These are phyloP conservation scores for Madurella fahalii DNA, from an alignment of 2,329 filamentous ascomycete genomes.

Conservation along the genomic window DNA sequence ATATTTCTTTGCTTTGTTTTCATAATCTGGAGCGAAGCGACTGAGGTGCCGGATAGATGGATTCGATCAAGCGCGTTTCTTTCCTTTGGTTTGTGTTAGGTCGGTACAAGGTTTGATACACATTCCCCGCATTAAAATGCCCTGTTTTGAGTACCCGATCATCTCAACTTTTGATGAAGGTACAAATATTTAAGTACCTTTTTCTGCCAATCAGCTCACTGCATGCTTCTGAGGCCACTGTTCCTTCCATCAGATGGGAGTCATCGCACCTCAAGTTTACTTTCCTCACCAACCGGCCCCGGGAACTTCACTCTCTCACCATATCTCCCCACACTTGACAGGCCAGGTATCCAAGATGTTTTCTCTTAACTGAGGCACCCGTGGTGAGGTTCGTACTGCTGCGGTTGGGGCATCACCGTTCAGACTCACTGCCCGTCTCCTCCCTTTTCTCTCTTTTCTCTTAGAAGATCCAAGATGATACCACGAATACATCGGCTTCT, in stretches of 20 bases:
- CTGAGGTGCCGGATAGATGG: not conserved
- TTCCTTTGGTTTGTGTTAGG: not conserved
- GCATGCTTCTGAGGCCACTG: no score
- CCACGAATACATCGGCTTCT: slow-evolving; percentile 33
- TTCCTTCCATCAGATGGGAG: not conserved
- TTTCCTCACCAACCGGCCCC: not conserved
- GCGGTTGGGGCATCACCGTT: slow-evolving; percentile 1
- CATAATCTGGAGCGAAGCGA: not conserved
- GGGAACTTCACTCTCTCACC: not conserved
- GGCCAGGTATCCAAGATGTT: slow-evolving; percentile 4
- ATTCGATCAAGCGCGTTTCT: not conserved
- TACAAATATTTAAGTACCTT: no score
- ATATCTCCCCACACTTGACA: not conserved
- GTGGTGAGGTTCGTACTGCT: not conserved
- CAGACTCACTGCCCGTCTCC: not conserved
- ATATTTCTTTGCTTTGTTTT: not conserved
- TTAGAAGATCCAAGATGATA: slow-evolving; percentile 37
- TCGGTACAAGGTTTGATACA: not conserved
- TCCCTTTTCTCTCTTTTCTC: slow-evolving; percentile 10
- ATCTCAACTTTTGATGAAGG: not conserved
- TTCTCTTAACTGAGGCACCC: slow-evolving; percentile 8
- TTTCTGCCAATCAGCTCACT: no score
- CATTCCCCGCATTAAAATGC: not conserved
- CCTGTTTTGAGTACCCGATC: not conserved
- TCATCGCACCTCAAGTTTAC: not conserved